Percentiles rank a stretch among this genome's conserved stretches.
Evolutionary conservation across 305 asterid genomes (phyloP).

Genomic region (Rubia peregrina): DNA sequence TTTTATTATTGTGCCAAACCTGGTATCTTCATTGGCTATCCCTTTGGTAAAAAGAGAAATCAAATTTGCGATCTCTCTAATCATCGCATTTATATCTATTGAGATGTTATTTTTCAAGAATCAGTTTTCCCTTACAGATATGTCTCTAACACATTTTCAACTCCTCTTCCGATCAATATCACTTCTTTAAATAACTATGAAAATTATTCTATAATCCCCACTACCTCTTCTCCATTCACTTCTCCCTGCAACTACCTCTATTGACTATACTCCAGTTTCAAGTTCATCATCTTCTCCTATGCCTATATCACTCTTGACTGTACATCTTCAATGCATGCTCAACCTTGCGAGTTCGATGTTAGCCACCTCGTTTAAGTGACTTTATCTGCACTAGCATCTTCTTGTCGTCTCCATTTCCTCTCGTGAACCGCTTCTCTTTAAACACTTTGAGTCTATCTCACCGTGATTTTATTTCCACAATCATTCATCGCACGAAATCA

Average conservation of each 20-base stretch:
- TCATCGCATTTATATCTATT: not conserved
- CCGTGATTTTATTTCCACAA: not conserved
- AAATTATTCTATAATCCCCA: not conserved
- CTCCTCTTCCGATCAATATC: not conserved
- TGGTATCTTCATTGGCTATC: not conserved
- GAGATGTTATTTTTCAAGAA: not conserved
- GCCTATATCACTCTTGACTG: not conserved
- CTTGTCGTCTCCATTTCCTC: not conserved
- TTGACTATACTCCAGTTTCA: not conserved
- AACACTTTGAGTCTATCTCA: not conserved
- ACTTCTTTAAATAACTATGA: not conserved
- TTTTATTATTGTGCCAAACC: not conserved
- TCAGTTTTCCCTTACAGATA: not conserved
- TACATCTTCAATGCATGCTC: not conserved
- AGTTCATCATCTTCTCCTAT: not conserved
- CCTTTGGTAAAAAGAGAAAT: not conserved
- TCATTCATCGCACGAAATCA: not conserved
- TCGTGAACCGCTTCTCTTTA: not conserved
- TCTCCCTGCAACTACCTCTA: too few species aligned
- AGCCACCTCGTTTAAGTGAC: not conserved
- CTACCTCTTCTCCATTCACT: not conserved
- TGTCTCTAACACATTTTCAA: not conserved
- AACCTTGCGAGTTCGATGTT: not conserved
- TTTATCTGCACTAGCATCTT: not conserved
- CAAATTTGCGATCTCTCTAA: not conserved